A percentile compares a stretch with the other conserved stretches of the same genome.
phyloP scores from a whole-genome alignment of 768 basidiomycete genomes.

The Mycena vitilis region DNA sequence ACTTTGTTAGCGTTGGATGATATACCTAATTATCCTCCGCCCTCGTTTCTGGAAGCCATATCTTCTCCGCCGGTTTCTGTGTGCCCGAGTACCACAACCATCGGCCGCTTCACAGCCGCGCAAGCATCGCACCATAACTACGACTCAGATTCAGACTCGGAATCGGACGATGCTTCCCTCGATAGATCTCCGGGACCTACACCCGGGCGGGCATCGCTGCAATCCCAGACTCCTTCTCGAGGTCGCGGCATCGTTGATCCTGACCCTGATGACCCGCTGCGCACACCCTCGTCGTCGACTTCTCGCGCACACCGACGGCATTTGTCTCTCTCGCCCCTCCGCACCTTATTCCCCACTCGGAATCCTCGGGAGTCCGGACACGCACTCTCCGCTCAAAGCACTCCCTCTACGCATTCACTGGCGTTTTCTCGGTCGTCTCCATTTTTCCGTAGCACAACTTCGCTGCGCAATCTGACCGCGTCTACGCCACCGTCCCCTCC shows the following conservation, averaged over 20 bases:
- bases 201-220: conserved; percentile 32
- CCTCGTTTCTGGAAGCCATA: conserved; percentile 79
- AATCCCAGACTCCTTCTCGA: conserved; percentile 44
- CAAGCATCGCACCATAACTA: conserved; percentile 19
- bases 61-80: conserved; percentile 56
- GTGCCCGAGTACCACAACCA: conserved; percentile 54
- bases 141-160: conserved; percentile 47
- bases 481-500: conserved; percentile 50
- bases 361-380: conserved; percentile 46
- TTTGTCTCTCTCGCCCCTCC: conserved; percentile 59
- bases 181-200: conserved; percentile 45
- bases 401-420: conserved; percentile 54
- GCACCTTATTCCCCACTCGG: conserved; percentile 58
- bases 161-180: conserved; percentile 60
- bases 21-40: conserved; percentile 76
- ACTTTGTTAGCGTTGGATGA: conserved; percentile 33
- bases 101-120: conserved; percentile 37
- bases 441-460: conserved; percentile 60
- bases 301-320: conserved; percentile 50
- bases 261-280: conserved; percentile 42
- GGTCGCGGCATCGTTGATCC: conserved; percentile 46
- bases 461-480: conserved; percentile 52
- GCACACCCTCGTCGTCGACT: conserved; percentile 23
- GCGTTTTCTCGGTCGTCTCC: conserved; percentile 48
- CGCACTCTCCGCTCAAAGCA: conserved; percentile 55